phyloP scores from a whole-genome alignment of 2,329 filamentous ascomycete genomes.

The Ilyonectria robusta region DNA sequence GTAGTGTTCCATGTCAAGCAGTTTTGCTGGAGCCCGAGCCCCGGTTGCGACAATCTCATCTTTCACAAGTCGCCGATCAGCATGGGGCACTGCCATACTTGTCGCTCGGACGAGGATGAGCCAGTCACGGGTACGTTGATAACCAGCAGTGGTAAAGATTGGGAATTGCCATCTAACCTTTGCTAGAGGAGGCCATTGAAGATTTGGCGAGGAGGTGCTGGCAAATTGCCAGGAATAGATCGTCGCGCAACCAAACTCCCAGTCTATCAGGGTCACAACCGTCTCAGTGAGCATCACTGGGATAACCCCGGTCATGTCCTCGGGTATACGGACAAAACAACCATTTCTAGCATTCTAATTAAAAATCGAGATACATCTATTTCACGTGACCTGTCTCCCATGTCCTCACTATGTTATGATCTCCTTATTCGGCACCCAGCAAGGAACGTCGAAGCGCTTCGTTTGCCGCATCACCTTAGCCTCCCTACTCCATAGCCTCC shows the following conservation, averaged over 20 bases:
- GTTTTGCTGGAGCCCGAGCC: constrained; percentile 19
- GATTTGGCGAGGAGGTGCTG: constrained; percentile 12
- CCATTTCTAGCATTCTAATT: not conserved
- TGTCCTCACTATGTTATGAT: not conserved
- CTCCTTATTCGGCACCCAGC: not conserved
- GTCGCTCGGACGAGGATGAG: constrained; percentile 15
- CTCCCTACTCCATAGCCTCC: not conserved
- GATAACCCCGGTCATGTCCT: not conserved
- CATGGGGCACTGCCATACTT: constrained; percentile 24
- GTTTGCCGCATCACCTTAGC: not conserved
- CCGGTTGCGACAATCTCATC: constrained; percentile 21
- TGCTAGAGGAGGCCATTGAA: constrained; percentile 7
- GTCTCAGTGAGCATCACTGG: not conserved
- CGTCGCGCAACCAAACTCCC: not conserved
- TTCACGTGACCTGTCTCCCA: not conserved
- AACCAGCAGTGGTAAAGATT: not conserved
- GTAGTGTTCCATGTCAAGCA: constrained; percentile 20
- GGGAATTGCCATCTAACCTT: not conserved
- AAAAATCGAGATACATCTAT: not conserved
- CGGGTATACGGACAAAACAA: not conserved
- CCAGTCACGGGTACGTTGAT: constrained; percentile 3
- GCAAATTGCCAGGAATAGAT: constrained; percentile 1
- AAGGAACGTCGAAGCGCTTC: not conserved
- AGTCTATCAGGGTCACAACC: not conserved
- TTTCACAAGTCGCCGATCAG: constrained; percentile 24